Conservation (phyloP, 2,329 filamentous ascomycete species). For the Fonsecaea multimorphosa region DNA sequence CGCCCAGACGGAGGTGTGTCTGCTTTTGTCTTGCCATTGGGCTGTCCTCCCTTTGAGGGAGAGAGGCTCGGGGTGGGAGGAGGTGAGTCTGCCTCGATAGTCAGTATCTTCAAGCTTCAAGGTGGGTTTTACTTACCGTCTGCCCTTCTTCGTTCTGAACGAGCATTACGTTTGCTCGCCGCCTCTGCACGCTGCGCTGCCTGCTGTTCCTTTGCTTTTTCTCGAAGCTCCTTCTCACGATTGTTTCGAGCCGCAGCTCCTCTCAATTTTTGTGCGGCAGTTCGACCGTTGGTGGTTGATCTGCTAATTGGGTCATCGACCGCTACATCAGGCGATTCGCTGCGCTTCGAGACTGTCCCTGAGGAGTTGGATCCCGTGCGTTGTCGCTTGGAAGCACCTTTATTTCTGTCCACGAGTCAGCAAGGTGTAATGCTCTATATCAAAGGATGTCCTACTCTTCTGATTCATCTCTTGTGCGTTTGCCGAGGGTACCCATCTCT, state of each 20-base stretch:
- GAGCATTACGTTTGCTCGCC: constrained; percentile 78
- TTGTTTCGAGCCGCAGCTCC: constrained; percentile 61
- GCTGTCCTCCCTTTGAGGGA: constrained; percentile 50
- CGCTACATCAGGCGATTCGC: constrained; percentile 50
- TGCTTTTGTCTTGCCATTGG: constrained; percentile 51
- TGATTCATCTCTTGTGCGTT: constrained; percentile 86
- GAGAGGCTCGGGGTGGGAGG: constrained; percentile 68
- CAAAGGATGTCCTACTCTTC: constrained; percentile 75
- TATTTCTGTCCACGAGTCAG: constrained; percentile 61
- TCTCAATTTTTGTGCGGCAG: constrained; percentile 58
- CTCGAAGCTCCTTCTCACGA: constrained; percentile 56
- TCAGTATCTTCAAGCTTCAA: constrained; percentile 9
- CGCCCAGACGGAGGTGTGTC: constrained; percentile 49
- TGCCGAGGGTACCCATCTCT: constrained; percentile 69
- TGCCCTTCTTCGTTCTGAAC: constrained; percentile 77
- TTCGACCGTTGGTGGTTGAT: constrained; percentile 50
- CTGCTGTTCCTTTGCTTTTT: constrained; percentile 71
- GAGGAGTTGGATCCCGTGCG: constrained; percentile 79
- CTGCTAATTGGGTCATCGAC: constrained; percentile 67
- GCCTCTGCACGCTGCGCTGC: constrained; percentile 71
- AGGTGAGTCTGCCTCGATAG: constrained; percentile 67
- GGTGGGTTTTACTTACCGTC: constrained; percentile 66
- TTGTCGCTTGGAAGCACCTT: constrained; percentile 76
- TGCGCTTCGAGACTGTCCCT: constrained; percentile 60
- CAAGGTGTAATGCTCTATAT: neutral